Evolutionary conservation across 2,329 filamentous ascomycete genomes (phyloP), one percentile per base, ranked within the genome.

Genomic region (Colletotrichum sp.): DNA sequence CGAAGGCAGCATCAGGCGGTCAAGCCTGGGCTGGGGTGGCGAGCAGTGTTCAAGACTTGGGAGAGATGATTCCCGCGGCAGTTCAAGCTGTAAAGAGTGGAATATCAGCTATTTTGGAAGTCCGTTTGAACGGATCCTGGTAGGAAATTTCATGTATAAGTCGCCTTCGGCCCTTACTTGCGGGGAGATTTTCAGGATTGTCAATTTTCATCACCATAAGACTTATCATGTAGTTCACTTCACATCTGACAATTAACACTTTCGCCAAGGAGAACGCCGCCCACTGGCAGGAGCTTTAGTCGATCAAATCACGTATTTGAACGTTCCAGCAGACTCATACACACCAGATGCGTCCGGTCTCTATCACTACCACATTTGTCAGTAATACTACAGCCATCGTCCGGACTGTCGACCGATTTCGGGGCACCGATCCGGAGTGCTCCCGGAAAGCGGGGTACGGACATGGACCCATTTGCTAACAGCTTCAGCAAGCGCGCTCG

Each of bases 41-140:
- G 1, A 87, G 88, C 55, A 84, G 87, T 70, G 84, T 85, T 2
- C 83, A 83, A 3, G 86, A 88, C n/a, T 83, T 92, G 7, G 87
- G 89, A 59, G 80, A 77, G 3, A 86, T 89, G 43, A 80, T 92
- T 66, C 83, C 84, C 79, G 61, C 88, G 78, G 90, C 90, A 1
- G 88, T 92, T 72, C 85, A 85, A 64, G 85, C 85, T n/a, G 90
- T 92, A 4, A 81, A 89, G 79, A 82, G 83, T 2, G 90, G 90
- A 0, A 85, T 87, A 79, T 85, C 87, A 7, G 90, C 90, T 0
- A 90, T 92, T 4, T 74, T 92, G 66, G 90, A 91, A 79, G 87
- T 85, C 83, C 43, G 43, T 13, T 13, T 52, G 43, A 52, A 52
- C n/a, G 43, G 43, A 52, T 52, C 43, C 43, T 52, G 43, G 43